phyloP scores from a whole-genome alignment of 140 eudicot species.

The Anethum foeniculum region DNA sequence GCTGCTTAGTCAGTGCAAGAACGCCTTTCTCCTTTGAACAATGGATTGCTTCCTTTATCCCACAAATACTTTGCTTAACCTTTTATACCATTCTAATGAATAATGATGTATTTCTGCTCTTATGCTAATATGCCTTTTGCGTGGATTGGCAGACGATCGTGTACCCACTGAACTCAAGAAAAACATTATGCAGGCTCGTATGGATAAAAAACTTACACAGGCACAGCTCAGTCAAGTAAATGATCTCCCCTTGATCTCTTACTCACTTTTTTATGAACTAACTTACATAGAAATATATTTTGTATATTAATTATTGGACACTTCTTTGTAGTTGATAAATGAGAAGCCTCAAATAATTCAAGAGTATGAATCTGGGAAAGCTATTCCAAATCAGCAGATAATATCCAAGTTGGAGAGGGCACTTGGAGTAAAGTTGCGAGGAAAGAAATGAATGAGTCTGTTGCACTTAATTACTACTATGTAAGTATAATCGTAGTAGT shows the following conservation, averaged over 20 bases:
- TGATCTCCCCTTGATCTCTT: neutral
- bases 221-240: constrained; percentile 27
- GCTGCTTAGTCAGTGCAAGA: neutral
- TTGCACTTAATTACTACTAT: neutral
- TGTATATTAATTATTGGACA: constrained; percentile 2
- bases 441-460: constrained; percentile 21
- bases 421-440: constrained; percentile 33
- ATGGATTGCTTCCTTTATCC: neutral
- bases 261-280: neutral
- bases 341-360: constrained; percentile 33
- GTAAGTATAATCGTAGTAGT: neutral
- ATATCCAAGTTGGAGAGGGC: constrained; percentile 31
- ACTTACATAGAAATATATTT: neutral
- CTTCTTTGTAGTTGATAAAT: constrained; percentile 23
- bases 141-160: constrained; percentile 22
- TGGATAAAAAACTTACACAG: constrained; percentile 32
- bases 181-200: constrained; percentile 26
- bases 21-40: neutral
- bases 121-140: neutral
- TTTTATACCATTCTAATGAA: neutral
- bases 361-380: constrained; percentile 36
- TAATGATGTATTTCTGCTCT: neutral
- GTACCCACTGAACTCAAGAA: constrained; percentile 33
- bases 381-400: constrained; percentile 36
- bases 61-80: neutral